Base-by-base conservation (phyloP, 805 yeast genomes). In the Metschnikowia peoriensis region DNA sequence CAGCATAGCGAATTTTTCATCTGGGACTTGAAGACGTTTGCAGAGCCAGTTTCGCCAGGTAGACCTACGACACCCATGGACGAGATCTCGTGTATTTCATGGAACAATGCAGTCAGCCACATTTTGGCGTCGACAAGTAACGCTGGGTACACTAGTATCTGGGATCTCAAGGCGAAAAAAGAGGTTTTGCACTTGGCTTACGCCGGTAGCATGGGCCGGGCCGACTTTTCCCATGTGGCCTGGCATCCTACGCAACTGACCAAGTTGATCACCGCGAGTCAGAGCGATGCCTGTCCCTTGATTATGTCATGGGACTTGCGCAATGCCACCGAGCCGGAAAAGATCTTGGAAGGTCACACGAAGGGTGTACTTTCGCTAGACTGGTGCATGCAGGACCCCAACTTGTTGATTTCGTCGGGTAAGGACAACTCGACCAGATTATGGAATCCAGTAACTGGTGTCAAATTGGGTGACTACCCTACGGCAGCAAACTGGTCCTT, bases 241-340 rank as follows among this genome's bases (percentile, higher is more conserved):
- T 94, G 99, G 99, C 97, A 94, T 69, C 99, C 99, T 51, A 72
- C 80, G 42, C 86, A 85, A 71, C 83, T 93, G 53, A 93, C 98
- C 14, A 86, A 83, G 66, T 80, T 94, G 53, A 84, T 88, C 28
- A 93, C 98, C 28, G 97, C 96, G 28, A 85, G 94, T 29, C 91
- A 86, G 54, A 81, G 83, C 52, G 97, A 92, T 68, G 75, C 79
- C 17, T 82, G 83, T 47, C 96, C 99, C 11, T 79, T 88, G 34
- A 84, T 94, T 50, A 72, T 90, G 58, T 77, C 93, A 14, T 94
- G 99, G 99, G 97, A 94, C 73, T 79, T 94, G 66, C 83, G 97
- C 70, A 93, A 94, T 67, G 84, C 97, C 29, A 86, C 88, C 63
- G 89, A 87, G n/a, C 99, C 99, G 8, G 91, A 89, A 65, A 73